Conservation (phyloP, 495 filamentous ascomycete species). For the Podospora pseudocomata region DNA sequence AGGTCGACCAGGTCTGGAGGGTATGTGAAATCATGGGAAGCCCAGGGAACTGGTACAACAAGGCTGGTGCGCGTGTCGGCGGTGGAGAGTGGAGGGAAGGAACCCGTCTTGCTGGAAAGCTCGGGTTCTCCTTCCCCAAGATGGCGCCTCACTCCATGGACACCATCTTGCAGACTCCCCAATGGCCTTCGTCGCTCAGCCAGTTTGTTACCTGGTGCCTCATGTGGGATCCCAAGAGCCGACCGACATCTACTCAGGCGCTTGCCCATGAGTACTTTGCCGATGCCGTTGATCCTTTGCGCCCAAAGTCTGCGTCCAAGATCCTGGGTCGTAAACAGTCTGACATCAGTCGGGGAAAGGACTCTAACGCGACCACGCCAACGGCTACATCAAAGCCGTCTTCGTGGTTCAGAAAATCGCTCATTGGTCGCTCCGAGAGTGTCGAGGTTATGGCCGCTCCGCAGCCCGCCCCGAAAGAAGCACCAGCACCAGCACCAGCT, state of each 20-base stretch:
- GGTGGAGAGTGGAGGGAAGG: constrained; percentile 99
- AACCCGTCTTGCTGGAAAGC: constrained; percentile 83
- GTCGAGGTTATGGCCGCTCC: constrained; percentile 35
- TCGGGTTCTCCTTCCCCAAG: constrained; percentile 98
- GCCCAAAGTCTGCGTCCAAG: constrained; percentile 85
- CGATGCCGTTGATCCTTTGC: constrained; percentile 90
- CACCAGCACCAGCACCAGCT: constrained; percentile 8
- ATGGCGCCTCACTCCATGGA: constrained; percentile 99
- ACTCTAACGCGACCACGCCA: constrained; percentile 60
- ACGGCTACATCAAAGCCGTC: constrained; percentile 74
- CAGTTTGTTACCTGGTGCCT: constrained; percentile 98
- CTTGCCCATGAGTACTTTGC: constrained; percentile 90
- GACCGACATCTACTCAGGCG: constrained; percentile 93
- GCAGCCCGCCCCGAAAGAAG: constrained; percentile 13
- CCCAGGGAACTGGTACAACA: constrained; percentile 96
- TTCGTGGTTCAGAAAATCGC: constrained; percentile 93
- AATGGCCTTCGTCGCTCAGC: constrained; percentile 85
- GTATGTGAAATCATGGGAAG: constrained; percentile 99
- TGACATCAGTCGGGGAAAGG: constrained; percentile 62
- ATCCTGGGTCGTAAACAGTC: constrained; percentile 85
- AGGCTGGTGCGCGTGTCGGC: constrained; percentile 77
- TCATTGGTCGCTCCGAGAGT: constrained; percentile 63
- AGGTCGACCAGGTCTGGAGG: constrained; percentile 98
- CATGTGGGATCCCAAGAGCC: constrained; percentile 96
- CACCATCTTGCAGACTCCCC: constrained; percentile 79